Evolutionary conservation across 768 basidiomycete genomes (phyloP), one percentile per base, ranked within the genome.

Genomic region (Imleria badia): DNA sequence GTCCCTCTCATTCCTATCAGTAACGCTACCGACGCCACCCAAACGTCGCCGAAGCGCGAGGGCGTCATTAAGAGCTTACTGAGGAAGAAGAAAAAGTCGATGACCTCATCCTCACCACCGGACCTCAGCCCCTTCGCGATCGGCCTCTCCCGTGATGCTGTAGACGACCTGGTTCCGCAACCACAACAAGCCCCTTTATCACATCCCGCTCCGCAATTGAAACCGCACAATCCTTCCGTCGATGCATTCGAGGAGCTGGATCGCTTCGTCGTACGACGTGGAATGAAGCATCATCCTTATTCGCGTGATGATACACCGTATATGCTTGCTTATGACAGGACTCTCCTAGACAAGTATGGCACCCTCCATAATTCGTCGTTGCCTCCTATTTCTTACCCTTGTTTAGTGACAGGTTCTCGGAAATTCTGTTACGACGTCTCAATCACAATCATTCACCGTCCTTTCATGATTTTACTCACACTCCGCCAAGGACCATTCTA

Each of bases 311-410:
- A 76, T 7, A 81, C 77, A 14, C 79, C 81, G 1, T 87, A 87
- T 62, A 83, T 87, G 84, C 85, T 84, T 59, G 74, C 85, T 0
- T 88, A 87, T 57, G 81, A 85, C 48, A 73, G 77, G 23, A 72
- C 80, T 9, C 66, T 77, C 12, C 66, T 86, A 17, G 82, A 85
- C 57, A 87, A 78, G 88, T 87, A 56, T 59, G 82, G 1, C 15
- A 72, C 13, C 15, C 15, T 39, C 20, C 46, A 13, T 52, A 39
- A 12, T 30, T 50, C 48, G 43, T 45, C 51, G 14, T 55, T n/a
- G n/a, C n/a, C 17, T 39, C 45, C 53, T 34, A 50, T 15, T n/a
- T 30, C 48, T 62, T 60, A 61, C 52, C 49, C 15, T 23, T 12
- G 39, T 41, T 19, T 52, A 91, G 90, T 55, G 90, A 91, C 61